Evolutionary conservation across 2,329 filamentous ascomycete genomes (phyloP).

Genomic region (Parafenestella ontariensis): DNA sequence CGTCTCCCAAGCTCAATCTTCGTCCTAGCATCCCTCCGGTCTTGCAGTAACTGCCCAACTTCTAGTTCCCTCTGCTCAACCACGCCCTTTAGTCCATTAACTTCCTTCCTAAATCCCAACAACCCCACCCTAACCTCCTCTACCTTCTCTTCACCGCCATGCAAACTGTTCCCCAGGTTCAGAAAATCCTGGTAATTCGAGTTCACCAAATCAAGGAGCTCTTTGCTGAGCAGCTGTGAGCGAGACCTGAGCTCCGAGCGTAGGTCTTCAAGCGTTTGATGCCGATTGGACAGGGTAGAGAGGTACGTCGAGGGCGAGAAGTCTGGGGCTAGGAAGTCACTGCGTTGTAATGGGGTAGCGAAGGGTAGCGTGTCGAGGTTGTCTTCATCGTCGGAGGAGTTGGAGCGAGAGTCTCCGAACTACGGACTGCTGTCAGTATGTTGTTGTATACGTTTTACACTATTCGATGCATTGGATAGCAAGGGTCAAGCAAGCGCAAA

Average conservation of each 20-base stretch:
- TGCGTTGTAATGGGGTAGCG: conserved; percentile 80
- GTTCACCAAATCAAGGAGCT: conserved; percentile 94
- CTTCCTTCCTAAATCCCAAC: conserved; percentile 81
- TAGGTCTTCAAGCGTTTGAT: conserved; percentile 95
- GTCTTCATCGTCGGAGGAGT: conserved; percentile 60
- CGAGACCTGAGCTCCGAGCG: conserved; percentile 84
- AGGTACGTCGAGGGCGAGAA: conserved; percentile 87
- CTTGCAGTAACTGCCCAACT: conserved; percentile 66
- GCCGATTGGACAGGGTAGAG: conserved; percentile 80
- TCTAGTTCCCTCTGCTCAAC: conserved; percentile 71
- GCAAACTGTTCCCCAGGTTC: conserved; percentile 78
- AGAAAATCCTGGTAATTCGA: conserved; percentile 93
- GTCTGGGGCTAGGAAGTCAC: conserved; percentile 75
- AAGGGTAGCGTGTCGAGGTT: conserved; percentile 77
- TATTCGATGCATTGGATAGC: too few species aligned
- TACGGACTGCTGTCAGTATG: neutral
- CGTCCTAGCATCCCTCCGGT: conserved; percentile 72
- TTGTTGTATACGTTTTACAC: neutral
- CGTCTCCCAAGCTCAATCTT: conserved; percentile 68
- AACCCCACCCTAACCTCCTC: conserved; percentile 89
- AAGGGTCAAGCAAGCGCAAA: neutral
- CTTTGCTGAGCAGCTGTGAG: conserved; percentile 78
- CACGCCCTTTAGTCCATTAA: conserved; percentile 73
- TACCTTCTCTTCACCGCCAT: conserved; percentile 88
- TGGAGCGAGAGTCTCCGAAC: conserved; percentile 24